Percentiles rank a stretch among this genome's conserved stretches.
Evolutionary conservation across 768 basidiomycete genomes (phyloP).

Genomic region (Termitomyces sp.): DNA sequence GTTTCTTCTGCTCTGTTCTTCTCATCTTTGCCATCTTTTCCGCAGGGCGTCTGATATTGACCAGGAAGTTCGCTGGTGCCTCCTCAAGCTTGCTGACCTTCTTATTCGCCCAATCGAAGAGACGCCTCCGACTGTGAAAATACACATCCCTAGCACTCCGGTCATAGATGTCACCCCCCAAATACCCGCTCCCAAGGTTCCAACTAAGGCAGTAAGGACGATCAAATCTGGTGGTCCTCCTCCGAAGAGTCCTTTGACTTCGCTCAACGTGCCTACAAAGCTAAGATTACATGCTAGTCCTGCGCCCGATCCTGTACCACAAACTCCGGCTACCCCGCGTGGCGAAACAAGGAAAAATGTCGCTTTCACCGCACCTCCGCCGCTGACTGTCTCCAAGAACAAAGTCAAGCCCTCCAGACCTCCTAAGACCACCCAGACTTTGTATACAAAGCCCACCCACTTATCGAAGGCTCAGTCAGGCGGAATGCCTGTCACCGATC

Average conservation of each 20-base stretch:
- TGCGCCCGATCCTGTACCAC: constrained; percentile 23
- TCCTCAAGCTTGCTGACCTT: constrained; percentile 89
- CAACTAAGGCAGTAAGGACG: constrained; percentile 38
- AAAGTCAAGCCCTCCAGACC: constrained; percentile 26
- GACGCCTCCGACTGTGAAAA: constrained; percentile 79
- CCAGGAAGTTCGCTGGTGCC: constrained; percentile 86
- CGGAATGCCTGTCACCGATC: constrained; percentile 76
- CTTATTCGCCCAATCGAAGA: constrained; percentile 83
- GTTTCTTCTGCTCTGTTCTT: constrained; percentile 20
- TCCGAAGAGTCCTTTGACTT: constrained; percentile 38
- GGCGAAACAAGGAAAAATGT: constrained; percentile 33
- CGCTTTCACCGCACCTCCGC: constrained; percentile 32
- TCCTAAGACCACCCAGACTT: constrained; percentile 19
- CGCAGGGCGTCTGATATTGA: constrained; percentile 72
- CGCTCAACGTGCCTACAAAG: constrained; percentile 45
- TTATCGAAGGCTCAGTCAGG: constrained; percentile 68
- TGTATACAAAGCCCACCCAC: constrained; percentile 38
- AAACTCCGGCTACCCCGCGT: constrained; percentile 28
- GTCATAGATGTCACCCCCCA: constrained; percentile 58
- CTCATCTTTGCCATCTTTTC: constrained; percentile 10
- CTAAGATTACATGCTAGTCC: constrained; percentile 51
- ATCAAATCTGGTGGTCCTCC: constrained; percentile 37
- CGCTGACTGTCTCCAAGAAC: constrained; percentile 26
- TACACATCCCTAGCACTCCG: constrained; percentile 76
- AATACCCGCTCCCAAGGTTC: constrained; percentile 50